Evolutionary conservation across 1,284 basidiomycete genomes (phyloP).

Genomic region (Lentinus polychrous): DNA sequence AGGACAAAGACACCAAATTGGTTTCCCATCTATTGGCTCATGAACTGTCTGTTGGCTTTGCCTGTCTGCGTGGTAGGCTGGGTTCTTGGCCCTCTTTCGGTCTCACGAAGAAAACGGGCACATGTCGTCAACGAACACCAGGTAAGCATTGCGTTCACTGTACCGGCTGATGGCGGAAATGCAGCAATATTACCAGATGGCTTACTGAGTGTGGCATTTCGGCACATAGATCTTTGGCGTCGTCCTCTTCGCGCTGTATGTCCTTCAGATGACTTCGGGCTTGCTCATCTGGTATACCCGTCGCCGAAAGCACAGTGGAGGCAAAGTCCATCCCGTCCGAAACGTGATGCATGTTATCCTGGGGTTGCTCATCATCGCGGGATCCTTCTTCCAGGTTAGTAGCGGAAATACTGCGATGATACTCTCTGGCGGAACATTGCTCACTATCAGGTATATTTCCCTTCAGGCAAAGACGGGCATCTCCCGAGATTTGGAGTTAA

Average conservation of each 20-base stretch:
- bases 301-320: conserved; percentile 21
- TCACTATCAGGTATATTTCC: neutral
- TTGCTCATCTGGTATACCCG: conserved; percentile 46
- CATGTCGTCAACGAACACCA: conserved; percentile 47
- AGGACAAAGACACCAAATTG: conserved; percentile 50
- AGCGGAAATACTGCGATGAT: neutral
- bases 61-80: conserved; percentile 47
- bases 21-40: conserved; percentile 49
- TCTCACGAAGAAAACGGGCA: conserved; percentile 34
- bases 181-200: neutral
- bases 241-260: conserved; percentile 46
- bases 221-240: conserved; percentile 42
- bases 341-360: conserved; percentile 44
- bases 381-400: conserved; percentile 43
- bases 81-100: conserved; percentile 42
- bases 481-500: conserved; percentile 4
- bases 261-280: conserved; percentile 50
- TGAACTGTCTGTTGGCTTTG: conserved; percentile 40
- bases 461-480: conserved; percentile 11
- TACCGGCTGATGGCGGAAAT: neutral
- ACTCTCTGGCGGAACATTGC: neutral
- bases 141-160: conserved; percentile 24
- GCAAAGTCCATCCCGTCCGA: conserved; percentile 35
- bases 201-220: conserved; percentile 1
- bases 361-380: conserved; percentile 37